Conservation (phyloP, 768 basidiomycete genomes). For the Phaffia australis region DNA sequence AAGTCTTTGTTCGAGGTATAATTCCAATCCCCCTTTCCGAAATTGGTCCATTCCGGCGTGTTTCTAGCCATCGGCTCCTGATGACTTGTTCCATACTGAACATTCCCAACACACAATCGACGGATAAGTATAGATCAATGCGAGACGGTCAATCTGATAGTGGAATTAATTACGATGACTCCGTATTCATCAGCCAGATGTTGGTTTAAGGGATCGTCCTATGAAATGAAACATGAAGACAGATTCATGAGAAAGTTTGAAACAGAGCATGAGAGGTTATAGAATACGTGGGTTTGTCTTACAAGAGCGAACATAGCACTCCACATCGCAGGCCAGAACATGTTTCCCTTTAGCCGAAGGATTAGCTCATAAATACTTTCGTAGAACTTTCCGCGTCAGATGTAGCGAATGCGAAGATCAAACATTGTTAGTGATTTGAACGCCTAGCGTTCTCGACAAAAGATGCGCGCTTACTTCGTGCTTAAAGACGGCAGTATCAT, state of each 20-base stretch:
- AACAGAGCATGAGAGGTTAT: no score
- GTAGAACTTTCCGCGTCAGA: slow-evolving; percentile 37
- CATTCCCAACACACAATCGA: background rate
- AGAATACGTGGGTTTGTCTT: background rate
- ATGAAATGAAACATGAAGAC: no score
- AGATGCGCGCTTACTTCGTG: slow-evolving; percentile 10
- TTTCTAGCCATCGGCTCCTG: slow-evolving; percentile 68
- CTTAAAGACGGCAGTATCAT: slow-evolving; percentile 53
- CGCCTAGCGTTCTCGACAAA: slow-evolving; percentile 33
- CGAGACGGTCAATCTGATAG: background rate
- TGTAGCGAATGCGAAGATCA: background rate
- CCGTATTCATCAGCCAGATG: slow-evolving; percentile 46
- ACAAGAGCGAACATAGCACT: slow-evolving; percentile 25
- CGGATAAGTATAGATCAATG: background rate
- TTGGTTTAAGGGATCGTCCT: slow-evolving; percentile 56
- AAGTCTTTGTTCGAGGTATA: slow-evolving; percentile 48
- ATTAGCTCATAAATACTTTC: slow-evolving; percentile 49
- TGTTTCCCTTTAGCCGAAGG: slow-evolving; percentile 57
- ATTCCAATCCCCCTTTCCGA: slow-evolving; percentile 54
- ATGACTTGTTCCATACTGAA: slow-evolving; percentile 1
- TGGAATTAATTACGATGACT: slow-evolving; percentile 1
- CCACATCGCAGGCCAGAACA: slow-evolving; percentile 53
- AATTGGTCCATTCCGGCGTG: slow-evolving; percentile 55
- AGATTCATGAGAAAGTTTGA: background rate
- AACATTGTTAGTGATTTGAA: slow-evolving; percentile 44